phyloP scores from a whole-genome alignment of 106 monocot genomes.

The Chionographis japonica region DNA sequence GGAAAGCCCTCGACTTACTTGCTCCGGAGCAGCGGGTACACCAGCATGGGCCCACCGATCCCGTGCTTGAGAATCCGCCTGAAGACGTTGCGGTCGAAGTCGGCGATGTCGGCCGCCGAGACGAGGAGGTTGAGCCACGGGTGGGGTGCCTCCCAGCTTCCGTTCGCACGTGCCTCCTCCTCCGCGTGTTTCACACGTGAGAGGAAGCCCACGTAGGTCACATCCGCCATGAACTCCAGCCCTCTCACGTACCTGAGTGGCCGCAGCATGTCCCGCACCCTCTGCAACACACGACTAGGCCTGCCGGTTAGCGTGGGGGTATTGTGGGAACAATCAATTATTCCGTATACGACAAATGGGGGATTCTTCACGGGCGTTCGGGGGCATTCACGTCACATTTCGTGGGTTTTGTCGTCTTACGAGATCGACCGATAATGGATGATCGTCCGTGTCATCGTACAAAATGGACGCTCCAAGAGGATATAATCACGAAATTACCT shows the following conservation, averaged over 20 bases:
- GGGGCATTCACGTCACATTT: constrained; percentile 17
- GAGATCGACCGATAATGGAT: not conserved
- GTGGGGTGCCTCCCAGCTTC: constrained; percentile 80
- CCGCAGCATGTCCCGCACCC: constrained; percentile 33
- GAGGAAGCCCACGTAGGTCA: constrained; percentile 72
- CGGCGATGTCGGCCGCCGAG: constrained; percentile 52
- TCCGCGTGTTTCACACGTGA: constrained; percentile 72
- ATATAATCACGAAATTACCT: no score
- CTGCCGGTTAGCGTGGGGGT: not conserved
- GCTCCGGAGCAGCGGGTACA: constrained; percentile 69
- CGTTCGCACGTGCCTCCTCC: constrained; percentile 58
- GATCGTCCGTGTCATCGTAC: no score
- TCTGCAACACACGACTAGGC: constrained; percentile 25
- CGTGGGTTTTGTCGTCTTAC: not conserved
- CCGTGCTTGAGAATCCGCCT: constrained; percentile 51
- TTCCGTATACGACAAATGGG: constrained; percentile 9
- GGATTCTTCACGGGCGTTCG: constrained; percentile 24
- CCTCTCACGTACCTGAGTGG: constrained; percentile 55
- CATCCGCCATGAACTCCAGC: constrained; percentile 60
- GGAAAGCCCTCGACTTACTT: constrained; percentile 37
- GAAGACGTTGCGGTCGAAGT: constrained; percentile 70
- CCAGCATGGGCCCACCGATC: constrained; percentile 88
- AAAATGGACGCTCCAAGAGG: no score
- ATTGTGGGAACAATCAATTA: not conserved
- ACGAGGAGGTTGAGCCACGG: constrained; percentile 93